Evolutionary conservation across 495 filamentous ascomycete species (phyloP), one percentile per base, ranked within the genome.

Genomic region (Endocarpon pusillum): DNA sequence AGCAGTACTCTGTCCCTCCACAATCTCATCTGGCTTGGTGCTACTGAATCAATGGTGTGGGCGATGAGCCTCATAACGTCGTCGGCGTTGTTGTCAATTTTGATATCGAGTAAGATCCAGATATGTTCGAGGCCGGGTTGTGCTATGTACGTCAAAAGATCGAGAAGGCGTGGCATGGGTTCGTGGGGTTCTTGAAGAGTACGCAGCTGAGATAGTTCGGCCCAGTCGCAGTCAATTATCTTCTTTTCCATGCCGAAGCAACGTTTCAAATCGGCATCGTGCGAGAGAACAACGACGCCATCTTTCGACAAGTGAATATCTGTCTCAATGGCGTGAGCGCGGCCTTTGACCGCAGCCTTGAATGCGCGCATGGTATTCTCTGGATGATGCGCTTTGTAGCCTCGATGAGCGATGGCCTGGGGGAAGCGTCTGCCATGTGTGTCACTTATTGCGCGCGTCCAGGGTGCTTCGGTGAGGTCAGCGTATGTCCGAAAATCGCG

Each of bases 51-150:
- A 20, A 92, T 60, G 0, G 75, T 72, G 25, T 70, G 44, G 3
- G 71, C 72, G 10, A 79, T 71, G 10, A 67, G 49, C 26, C 63
- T 53, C 53, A 94, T 71, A 8, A 94, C 57, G n/a, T 66, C 57
- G 4, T 71, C 64, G 3, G 78, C 57, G 39, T 87, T 64, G 44
- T 91, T 78, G 46, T 77, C 65, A 9, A 67, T 51, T 69, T 96
- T 96, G 45, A 96, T 81, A 49, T 96, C 87, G 0, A 96, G 61
- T 27, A 96, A 51, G 2, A 86, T 33, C 86, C 87, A 94, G 3
- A 84, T 57, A 25, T 75, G 45, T 42, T 79, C 71, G 7, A 59
- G 34, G 1, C 55, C 67, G 0, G 74, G 73, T 20, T 65, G 47
- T 11, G 67, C 62, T 21, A 96, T 49, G 37, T 75, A 87, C 27